Conservation (phyloP, 345 rosid species). For the Excoecaria agallocha region DNA sequence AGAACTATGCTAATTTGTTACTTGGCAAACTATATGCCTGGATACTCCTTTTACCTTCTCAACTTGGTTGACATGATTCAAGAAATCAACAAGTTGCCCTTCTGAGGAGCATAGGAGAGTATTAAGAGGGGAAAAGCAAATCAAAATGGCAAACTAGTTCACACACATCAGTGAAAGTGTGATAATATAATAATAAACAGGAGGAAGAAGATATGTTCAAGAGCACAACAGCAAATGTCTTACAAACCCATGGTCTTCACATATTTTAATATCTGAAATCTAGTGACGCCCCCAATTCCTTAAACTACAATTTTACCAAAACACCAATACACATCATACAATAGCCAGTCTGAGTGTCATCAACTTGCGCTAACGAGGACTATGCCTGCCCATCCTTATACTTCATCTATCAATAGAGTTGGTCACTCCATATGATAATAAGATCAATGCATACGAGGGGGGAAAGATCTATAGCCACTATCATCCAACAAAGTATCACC, state of each 20-base stretch:
- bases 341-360: background rate
- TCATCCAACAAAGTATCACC: background rate
- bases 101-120: too few species aligned
- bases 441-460: background rate
- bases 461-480: background rate
- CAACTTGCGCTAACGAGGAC: background rate
- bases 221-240: background rate
- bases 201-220: background rate
- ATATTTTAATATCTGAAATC: background rate
- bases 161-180: background rate
- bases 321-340: conserved; percentile 2
- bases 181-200: background rate
- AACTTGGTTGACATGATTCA: too few species aligned
- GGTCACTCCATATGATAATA: conserved; percentile 11
- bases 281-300: conserved; percentile 8
- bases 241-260: conserved; percentile 6
- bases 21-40: too few species aligned
- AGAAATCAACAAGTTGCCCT: too few species aligned
- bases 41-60: too few species aligned
- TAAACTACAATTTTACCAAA: background rate
- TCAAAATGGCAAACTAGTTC: background rate
- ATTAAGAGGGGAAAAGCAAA: background rate
- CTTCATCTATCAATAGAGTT: background rate
- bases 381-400: background rate
- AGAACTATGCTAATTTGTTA: too few species aligned